Evolutionary conservation across 2,329 filamentous ascomycete species (phyloP).

Genomic region (Penicillium vulpinum): DNA sequence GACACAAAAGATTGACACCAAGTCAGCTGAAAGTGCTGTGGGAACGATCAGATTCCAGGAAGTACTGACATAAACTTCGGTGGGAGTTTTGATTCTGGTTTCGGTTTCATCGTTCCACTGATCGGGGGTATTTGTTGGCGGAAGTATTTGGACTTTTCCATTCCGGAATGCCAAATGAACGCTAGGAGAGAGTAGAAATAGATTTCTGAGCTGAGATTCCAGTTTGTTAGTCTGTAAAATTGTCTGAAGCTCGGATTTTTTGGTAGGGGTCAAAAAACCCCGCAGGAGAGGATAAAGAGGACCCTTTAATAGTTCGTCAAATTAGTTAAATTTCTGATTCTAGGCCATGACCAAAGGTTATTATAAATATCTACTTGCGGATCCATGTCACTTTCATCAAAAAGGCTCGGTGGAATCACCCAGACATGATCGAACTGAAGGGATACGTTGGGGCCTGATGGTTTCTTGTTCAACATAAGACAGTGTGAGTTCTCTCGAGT

Average conservation of each 20-base stretch:
- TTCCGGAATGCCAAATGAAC: constrained; percentile 10
- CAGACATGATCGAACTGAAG: constrained; percentile 7
- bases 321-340: not conserved
- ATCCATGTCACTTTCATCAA: constrained; percentile 8
- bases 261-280: constrained; percentile 3
- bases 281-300: constrained; percentile 1
- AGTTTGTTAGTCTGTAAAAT: not conserved
- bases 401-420: constrained; percentile 8
- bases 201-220: constrained; percentile 1
- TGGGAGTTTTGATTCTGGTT: constrained; percentile 1
- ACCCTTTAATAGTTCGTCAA: not conserved
- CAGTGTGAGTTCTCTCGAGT: not conserved
- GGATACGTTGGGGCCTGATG: not conserved
- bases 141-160: constrained; percentile 1
- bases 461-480: not conserved
- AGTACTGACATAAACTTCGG: not conserved
- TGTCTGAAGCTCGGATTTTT: not conserved
- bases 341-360: not conserved
- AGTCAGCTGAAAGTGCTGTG: not conserved
- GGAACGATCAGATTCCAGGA: not conserved
- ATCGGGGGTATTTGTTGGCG: not conserved
- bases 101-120: constrained; percentile 6
- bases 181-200: constrained; percentile 7
- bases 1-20: not conserved
- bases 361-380: not conserved